A percentile compares a stretch with the other conserved stretches of the same genome.
phyloP scores from a whole-genome alignment of 805 yeast species.

The Myxozyma geophila region DNA sequence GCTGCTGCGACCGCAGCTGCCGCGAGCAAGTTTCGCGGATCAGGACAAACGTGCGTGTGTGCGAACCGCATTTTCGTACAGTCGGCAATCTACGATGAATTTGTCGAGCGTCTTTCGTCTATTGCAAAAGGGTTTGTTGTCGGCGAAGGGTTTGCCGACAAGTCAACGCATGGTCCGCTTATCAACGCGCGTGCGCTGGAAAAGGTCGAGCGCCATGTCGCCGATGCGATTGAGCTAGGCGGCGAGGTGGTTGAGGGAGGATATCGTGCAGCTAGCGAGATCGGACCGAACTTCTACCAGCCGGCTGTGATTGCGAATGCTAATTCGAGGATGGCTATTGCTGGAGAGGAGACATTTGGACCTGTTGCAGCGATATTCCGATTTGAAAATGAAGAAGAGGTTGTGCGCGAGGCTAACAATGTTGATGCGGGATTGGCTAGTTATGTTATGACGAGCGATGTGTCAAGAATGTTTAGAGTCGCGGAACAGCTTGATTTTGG shows the following conservation, averaged over 20 bases:
- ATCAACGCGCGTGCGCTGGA: conserved; percentile 65
- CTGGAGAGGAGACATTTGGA: conserved; percentile 79
- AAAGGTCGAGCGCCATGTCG: conserved; percentile 65
- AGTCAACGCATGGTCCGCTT: conserved; percentile 76
- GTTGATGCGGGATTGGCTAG: conserved; percentile 78
- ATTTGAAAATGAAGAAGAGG: conserved; percentile 69
- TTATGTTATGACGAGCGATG: conserved; percentile 66
- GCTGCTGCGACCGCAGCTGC: conserved; percentile 69
- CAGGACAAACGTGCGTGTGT: conserved; percentile 77
- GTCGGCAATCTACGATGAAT: conserved; percentile 64
- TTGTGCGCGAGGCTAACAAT: conserved; percentile 62
- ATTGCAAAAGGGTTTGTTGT: conserved; percentile 54
- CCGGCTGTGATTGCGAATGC: conserved; percentile 71
- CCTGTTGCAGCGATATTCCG: conserved; percentile 75
- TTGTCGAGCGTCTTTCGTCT: conserved; percentile 55
- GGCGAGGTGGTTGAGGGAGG: conserved; percentile 73
- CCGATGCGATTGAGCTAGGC: conserved; percentile 68
- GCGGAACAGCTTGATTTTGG: conserved; percentile 75
- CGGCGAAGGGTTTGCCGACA: conserved; percentile 65
- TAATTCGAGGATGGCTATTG: conserved; percentile 59
- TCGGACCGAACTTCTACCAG: conserved; percentile 69
- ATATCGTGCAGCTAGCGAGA: conserved; percentile 47
- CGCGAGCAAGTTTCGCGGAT: conserved; percentile 70
- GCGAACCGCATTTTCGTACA: conserved; percentile 48
- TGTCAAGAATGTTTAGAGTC: conserved; percentile 59